Evolutionary conservation across 2,329 filamentous ascomycete genomes (phyloP).

Genomic region (Phaeosphaeriaceae sp.): DNA sequence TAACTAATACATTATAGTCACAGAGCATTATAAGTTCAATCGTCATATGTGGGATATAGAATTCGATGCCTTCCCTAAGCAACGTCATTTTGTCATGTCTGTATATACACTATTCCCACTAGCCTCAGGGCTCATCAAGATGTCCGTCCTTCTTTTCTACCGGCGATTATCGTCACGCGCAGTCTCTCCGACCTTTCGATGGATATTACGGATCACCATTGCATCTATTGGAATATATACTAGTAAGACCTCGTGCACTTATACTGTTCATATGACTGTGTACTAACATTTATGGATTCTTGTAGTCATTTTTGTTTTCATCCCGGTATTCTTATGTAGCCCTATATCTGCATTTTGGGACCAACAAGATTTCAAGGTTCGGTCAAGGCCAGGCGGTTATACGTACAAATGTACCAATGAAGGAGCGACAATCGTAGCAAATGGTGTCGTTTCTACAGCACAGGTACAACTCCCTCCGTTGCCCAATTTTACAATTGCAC

Average conservation of each 20-base stretch:
- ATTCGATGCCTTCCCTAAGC: conserved; percentile 10
- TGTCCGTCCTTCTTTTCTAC: conserved; percentile 38
- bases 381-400: conserved; percentile 9
- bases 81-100: conserved; percentile 26
- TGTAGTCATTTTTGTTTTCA: conserved; percentile 20
- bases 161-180: conserved; percentile 24
- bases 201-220: conserved; percentile 20
- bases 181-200: conserved; percentile 20
- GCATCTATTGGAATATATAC: conserved; percentile 21
- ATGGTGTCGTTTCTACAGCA: conserved; percentile 22
- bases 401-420: conserved; percentile 32
- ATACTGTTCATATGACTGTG: conserved; percentile 8
- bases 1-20: conserved; percentile 16
- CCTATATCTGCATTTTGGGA: conserved; percentile 35
- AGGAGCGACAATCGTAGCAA: conserved; percentile 24
- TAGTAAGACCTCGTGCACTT: neutral
- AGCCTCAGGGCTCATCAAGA: conserved; percentile 31
- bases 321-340: conserved; percentile 26
- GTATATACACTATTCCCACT: conserved; percentile 28
- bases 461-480: neutral
- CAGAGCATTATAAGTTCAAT: conserved; percentile 24
- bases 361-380: conserved; percentile 17
- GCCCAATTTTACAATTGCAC: neutral
- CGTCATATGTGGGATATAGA: conserved; percentile 32
- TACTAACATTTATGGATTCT: neutral